A percentile compares a stretch with the other conserved stretches of the same genome.
Conservation (phyloP, 2,329 filamentous ascomycete species). For the Trichophyton rubrum region DNA sequence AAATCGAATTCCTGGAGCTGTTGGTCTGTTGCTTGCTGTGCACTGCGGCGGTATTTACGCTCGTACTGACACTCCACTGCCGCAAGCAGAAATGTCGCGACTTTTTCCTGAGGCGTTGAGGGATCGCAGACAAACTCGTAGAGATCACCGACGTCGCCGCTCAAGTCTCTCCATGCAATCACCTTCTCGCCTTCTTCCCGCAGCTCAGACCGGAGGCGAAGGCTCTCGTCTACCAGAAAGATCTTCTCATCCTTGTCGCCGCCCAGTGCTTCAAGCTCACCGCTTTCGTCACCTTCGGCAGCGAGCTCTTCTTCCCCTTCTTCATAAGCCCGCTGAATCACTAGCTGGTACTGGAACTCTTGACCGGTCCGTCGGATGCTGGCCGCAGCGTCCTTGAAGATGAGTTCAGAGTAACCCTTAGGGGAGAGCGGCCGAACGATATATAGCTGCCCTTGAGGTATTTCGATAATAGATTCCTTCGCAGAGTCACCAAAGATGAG, state of each 20-base stretch:
- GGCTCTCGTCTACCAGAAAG: constrained; percentile 82
- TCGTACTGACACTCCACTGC: constrained; percentile 96
- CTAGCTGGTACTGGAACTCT: constrained; percentile 94
- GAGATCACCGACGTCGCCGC: constrained; percentile 85
- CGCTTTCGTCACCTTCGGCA: constrained; percentile 79
- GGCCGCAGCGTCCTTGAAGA: constrained; percentile 93
- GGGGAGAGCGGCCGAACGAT: constrained; percentile 88
- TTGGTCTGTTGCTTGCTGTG: constrained; percentile 65
- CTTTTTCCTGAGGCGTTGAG: constrained; percentile 55
- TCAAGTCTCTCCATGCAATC: constrained; percentile 88
- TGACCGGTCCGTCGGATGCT: constrained; percentile 86
- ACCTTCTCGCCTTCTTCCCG: constrained; percentile 71
- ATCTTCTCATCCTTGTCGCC: constrained; percentile 92
- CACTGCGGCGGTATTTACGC: constrained; percentile 72
- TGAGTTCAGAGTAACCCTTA: constrained; percentile 96
- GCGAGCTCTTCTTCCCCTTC: constrained; percentile 91
- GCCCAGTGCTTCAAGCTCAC: constrained; percentile 55
- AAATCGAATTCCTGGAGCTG: constrained; percentile 80
- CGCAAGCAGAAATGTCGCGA: constrained; percentile 67
- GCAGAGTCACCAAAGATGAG: constrained; percentile 78
- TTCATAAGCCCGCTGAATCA: constrained; percentile 91
- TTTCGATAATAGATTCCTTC: constrained; percentile 87
- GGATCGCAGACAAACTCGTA: constrained; percentile 94
- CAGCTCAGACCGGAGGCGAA: constrained; percentile 76
- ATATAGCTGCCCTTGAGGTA: constrained; percentile 92